Evolutionary conservation across 306 rosid genomes (phyloP).

Genomic region (Abrus precatorius): DNA sequence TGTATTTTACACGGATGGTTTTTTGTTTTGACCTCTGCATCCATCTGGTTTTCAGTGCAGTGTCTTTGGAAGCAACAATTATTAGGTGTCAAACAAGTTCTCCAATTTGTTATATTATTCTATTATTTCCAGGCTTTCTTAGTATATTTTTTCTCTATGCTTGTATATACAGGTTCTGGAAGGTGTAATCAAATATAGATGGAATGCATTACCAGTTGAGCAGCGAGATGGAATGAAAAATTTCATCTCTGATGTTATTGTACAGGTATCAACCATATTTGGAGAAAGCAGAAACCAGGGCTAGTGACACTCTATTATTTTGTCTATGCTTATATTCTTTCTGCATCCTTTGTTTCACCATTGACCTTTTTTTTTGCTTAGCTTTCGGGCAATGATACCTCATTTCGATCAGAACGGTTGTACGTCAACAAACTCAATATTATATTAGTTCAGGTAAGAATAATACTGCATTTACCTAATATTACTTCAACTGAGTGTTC

Average conservation of each 20-base stretch:
- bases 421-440: constrained; percentile 98
- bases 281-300: background rate
- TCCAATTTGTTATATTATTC: background rate
- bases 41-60: background rate
- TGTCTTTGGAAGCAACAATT: constrained; percentile 23
- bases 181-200: constrained; percentile 91
- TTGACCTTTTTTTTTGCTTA: constrained; percentile 38
- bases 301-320: constrained; percentile 12
- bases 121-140: background rate
- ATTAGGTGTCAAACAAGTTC: background rate
- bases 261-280: constrained; percentile 65
- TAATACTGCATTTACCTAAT: background rate
- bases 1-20: background rate
- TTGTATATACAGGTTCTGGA: constrained; percentile 70
- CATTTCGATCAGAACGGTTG: constrained; percentile 86
- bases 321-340: constrained; percentile 3
- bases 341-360: constrained; percentile 9
- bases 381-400: constrained; percentile 89
- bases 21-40: background rate
- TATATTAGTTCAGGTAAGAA: constrained; percentile 88
- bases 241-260: constrained; percentile 92
- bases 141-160: background rate
- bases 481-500: background rate
- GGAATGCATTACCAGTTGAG: constrained; percentile 95
- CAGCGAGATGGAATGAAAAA: constrained; percentile 99